These are phyloP conservation scores for Botrytis byssoidea DNA, from an alignment of 2,329 filamentous ascomycete genomes.

Conservation along the genomic window DNA sequence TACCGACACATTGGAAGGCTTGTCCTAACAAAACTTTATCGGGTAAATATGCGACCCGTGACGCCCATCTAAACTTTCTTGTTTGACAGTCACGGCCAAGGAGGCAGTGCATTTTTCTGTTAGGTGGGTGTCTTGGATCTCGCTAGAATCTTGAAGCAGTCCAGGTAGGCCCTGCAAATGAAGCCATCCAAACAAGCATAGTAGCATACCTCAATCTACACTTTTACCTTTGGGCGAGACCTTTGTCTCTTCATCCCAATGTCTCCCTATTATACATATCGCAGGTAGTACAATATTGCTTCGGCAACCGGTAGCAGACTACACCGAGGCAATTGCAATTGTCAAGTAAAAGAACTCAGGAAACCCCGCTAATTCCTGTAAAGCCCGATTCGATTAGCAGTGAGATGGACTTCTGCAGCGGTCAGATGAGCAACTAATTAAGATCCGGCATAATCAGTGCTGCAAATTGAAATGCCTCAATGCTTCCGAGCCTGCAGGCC, in stretches of 20 bases:
- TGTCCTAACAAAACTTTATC: constrained; percentile 9
- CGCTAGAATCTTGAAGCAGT: constrained; percentile 9
- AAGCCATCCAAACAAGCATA: not conserved
- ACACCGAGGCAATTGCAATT: not conserved
- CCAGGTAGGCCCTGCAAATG: constrained; percentile 10
- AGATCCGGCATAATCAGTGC: not conserved
- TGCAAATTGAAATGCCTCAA: not conserved
- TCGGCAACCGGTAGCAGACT: not conserved
- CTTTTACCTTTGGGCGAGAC: constrained; percentile 9
- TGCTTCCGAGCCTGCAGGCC: not conserved
- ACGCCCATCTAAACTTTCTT: constrained; percentile 9
- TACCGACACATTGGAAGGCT: constrained; percentile 2
- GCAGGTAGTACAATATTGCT: not conserved
- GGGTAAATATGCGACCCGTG: constrained; percentile 15
- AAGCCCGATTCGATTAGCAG: not conserved
- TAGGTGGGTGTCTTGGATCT: not conserved
- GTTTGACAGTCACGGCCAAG: not conserved
- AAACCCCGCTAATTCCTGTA: constrained; percentile 4
- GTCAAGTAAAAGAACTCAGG: not conserved
- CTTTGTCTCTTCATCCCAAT: not conserved
- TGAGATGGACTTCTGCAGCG: not conserved
- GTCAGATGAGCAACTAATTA: constrained; percentile 5
- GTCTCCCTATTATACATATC: not conserved
- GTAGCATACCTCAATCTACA: constrained; percentile 2
- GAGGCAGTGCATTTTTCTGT: not conserved